Evolutionary conservation across 179 eudicot genomes (phyloP).

Genomic region (Heliamphora pulchella): DNA sequence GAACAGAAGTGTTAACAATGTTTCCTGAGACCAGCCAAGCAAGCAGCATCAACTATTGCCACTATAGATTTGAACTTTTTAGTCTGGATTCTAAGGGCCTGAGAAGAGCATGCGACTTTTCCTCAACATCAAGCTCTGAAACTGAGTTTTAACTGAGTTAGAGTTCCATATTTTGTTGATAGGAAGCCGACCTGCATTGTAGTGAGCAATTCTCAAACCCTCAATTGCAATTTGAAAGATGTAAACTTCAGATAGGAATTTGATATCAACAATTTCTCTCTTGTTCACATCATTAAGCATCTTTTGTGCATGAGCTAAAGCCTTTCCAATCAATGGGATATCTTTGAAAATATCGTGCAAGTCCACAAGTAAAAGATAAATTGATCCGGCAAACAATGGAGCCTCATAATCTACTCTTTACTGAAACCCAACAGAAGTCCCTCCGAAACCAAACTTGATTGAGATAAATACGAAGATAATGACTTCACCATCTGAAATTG

Average conservation of each 20-base stretch:
- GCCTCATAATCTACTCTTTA: constrained; percentile 54
- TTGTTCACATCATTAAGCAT: constrained; percentile 66
- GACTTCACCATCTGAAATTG: constrained; percentile 54
- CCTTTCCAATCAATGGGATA: constrained; percentile 68
- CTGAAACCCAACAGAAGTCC: constrained; percentile 22
- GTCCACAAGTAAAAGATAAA: constrained; percentile 74
- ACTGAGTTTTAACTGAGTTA: constrained; percentile 26
- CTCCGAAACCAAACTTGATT: constrained; percentile 25
- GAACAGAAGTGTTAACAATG: constrained; percentile 66
- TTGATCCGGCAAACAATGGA: constrained; percentile 63
- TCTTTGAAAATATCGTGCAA: constrained; percentile 65
- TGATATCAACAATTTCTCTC: constrained; percentile 47
- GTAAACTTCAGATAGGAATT: constrained; percentile 61
- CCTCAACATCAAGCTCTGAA: constrained; percentile 62
- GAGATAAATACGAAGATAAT: constrained; percentile 36
- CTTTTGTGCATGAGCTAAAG: constrained; percentile 72
- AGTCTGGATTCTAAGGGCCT: constrained; percentile 67
- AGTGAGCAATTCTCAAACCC: constrained; percentile 75
- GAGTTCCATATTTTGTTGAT: constrained; percentile 29
- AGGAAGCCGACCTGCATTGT: constrained; percentile 59
- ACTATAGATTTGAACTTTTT: constrained; percentile 63
- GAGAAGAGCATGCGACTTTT: constrained; percentile 74
- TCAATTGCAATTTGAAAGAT: constrained; percentile 83
- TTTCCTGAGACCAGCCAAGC: constrained; percentile 69
- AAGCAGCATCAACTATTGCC: constrained; percentile 72